Base-by-base conservation (phyloP, 768 basidiomycete species). In the Boletus coccyginus region DNA sequence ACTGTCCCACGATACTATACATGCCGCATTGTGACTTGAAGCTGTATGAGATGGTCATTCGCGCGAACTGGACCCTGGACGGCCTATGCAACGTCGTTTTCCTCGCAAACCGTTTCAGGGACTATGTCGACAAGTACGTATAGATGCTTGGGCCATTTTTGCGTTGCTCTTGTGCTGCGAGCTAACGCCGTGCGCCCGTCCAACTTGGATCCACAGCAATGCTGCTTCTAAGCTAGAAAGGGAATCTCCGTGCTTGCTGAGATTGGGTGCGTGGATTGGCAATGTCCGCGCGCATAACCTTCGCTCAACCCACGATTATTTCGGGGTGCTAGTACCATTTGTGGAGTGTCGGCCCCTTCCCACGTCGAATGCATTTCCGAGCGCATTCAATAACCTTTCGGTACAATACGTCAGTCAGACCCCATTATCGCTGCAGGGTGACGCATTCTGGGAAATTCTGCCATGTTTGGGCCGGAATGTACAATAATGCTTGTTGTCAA, bases 1-100 rank as follows among this genome's bases (percentile, higher is more conserved):
- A 61, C 29, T 49, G 60, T 53, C 82, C 84, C 59, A 88, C 87
- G 46, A 74, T 92, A 52, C 74, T 85, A 52, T 90, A 82, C 73
- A 89, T 90, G 87, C 89, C 88, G 21, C 89, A 91, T 69, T 90
- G 90, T 67, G 87, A 88, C 64, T 65, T 87, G 69, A 78, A 78
- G 57, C 76, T 91, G 29, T 88, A 90, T 68, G 87, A 92, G 66
- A 77, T 73, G 60, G 64, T 90, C 44, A 70, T 91, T 53, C 77
- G 78, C 55, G 77, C 78, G 13, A 90, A 89, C 66, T 87, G 86
- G 85, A 71, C 74, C 45, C 65, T 56, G 31, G 74, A 74, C 31
- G 71, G 71, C 21, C 69, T 89, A 50, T 65, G 74, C 54, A 74
- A 73, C 55, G 64, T 85, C 24, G 63, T 89, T 51, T 74, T 92